These are phyloP conservation scores for Peronospora farinosa DNA, from an alignment of 352 stramenopile species.

Conservation along the genomic window DNA sequence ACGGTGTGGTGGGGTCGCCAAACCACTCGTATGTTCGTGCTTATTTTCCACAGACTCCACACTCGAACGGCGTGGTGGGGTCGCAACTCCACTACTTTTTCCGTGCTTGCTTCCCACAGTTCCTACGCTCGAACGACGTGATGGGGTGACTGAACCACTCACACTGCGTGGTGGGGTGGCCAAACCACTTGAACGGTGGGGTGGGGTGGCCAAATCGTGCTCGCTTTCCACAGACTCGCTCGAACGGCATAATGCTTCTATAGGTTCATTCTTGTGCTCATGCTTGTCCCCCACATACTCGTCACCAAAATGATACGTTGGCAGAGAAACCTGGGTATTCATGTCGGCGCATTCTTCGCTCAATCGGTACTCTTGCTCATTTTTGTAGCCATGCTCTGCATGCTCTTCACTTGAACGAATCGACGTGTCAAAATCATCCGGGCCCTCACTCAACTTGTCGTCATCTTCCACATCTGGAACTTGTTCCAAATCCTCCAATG, in stretches of 20 bases:
- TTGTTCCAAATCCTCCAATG: conserved; percentile 30
- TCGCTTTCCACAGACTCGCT: conserved; percentile 4
- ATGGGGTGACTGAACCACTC: background rate
- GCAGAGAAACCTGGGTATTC: background rate
- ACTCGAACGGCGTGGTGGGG: conserved; percentile 1
- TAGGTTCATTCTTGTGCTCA: conserved; percentile 1
- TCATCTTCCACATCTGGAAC: conserved; percentile 16
- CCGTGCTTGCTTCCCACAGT: conserved; percentile 1
- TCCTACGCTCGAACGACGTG: too few relatives aligned
- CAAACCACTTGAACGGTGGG: conserved; percentile 1
- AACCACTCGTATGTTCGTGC: background rate
- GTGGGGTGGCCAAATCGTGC: background rate
- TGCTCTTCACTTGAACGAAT: conserved; percentile 25
- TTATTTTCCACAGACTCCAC: background rate
- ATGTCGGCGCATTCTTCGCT: conserved; percentile 18
- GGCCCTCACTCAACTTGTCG: conserved; percentile 18
- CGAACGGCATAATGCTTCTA: background rate
- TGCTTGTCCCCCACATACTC: conserved; percentile 3
- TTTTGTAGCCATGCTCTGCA: conserved; percentile 11
- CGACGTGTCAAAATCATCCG: conserved; percentile 19
- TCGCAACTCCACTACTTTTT: background rate
- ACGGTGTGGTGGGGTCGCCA: background rate
- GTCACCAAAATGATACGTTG: conserved; percentile 4
- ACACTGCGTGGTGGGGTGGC: background rate
- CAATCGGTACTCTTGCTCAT: conserved; percentile 1